phyloP scores from a whole-genome alignment of 768 basidiomycete genomes.

The Lactarius tabidus region DNA sequence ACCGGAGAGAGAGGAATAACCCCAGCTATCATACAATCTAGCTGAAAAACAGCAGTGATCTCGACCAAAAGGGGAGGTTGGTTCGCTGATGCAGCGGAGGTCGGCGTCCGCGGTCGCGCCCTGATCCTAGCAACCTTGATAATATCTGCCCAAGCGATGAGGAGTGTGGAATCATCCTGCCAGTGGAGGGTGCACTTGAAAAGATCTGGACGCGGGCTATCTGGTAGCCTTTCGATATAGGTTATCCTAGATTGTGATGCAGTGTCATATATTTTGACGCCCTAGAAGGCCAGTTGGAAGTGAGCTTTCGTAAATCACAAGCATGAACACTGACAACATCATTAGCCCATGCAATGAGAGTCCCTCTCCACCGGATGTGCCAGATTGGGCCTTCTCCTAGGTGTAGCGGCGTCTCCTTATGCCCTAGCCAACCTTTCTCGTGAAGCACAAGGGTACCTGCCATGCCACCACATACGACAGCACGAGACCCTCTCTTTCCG shows the following conservation, averaged over 20 bases:
- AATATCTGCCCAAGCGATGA: conserved; percentile 91
- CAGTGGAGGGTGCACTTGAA: conserved; percentile 91
- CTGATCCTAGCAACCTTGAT: conserved; percentile 87
- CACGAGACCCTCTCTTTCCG: conserved; percentile 66
- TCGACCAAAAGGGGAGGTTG: conserved; percentile 70
- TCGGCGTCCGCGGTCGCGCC: conserved; percentile 47
- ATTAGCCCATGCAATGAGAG: conserved; percentile 93
- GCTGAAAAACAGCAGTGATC: conserved; percentile 85
- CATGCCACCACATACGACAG: conserved; percentile 90
- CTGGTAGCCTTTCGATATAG: conserved; percentile 75
- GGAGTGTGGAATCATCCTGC: conserved; percentile 87
- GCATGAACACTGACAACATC: conserved; percentile 58
- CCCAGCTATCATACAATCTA: conserved; percentile 95
- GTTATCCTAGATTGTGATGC: conserved; percentile 71
- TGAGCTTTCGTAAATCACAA: conserved; percentile 2
- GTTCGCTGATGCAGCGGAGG: conserved; percentile 42
- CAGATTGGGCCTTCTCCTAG: conserved; percentile 92
- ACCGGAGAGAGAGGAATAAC: conserved; percentile 69
- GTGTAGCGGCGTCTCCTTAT: conserved; percentile 83
- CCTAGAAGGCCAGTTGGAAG: conserved; percentile 42
- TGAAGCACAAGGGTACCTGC: conserved; percentile 81
- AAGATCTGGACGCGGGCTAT: conserved; percentile 88
- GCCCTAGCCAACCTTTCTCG: conserved; percentile 96
- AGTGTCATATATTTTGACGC: conserved; percentile 91
- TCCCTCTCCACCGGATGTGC: conserved; percentile 82